Conservation (phyloP, 345 rosid species). For the Hevea brasiliensis region DNA sequence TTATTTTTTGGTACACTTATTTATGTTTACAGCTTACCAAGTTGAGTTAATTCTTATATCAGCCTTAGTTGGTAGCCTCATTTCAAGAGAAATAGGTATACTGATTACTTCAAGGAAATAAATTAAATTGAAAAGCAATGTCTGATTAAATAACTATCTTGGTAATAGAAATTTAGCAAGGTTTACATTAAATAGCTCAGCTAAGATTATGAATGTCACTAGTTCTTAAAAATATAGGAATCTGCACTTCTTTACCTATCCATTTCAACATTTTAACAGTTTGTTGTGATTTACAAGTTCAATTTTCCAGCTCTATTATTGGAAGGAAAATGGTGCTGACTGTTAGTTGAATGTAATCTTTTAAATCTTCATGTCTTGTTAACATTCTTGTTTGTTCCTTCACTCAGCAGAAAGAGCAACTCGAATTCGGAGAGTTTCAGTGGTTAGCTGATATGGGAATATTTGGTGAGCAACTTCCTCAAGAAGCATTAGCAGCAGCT, state of each 20-base stretch:
- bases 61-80: no score
- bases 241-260: neutral
- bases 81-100: no score
- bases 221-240: neutral
- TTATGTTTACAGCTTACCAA: no score
- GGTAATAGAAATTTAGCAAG: no score
- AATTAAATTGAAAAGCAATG: no score
- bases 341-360: neutral
- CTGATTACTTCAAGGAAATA: no score
- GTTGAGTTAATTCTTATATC: no score
- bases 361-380: neutral
- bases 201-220: neutral
- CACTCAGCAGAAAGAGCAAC: conserved; percentile 78
- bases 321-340: neutral
- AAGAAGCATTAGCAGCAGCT: conserved; percentile 68
- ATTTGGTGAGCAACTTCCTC: conserved; percentile 57
- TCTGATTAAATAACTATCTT: no score
- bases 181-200: no score
- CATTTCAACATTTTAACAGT: neutral
- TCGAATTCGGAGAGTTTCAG: conserved; percentile 74
- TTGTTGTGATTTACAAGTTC: neutral
- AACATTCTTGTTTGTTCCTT: neutral
- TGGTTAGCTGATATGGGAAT: conserved; percentile 82
- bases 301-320: no score
- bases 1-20: no score